Percentiles rank a stretch among this genome's conserved stretches.
phyloP scores from a whole-genome alignment of 163 green algal species.

The Chloromonas sp. region DNA sequence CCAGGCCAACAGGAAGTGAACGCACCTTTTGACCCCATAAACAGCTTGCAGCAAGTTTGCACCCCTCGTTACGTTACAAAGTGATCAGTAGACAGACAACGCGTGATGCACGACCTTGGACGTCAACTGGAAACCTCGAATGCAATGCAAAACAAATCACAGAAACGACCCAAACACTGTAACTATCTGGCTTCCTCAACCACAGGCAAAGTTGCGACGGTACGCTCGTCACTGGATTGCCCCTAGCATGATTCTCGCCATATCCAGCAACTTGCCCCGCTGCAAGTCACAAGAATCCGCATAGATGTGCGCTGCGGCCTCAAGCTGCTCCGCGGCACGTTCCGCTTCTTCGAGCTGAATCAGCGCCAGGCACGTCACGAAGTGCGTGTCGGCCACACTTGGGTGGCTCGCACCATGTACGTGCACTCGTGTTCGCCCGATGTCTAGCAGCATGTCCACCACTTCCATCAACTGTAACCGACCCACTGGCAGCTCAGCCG shows the following conservation, averaged over 20 bases:
- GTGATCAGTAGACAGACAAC: too few species aligned
- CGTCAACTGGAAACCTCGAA: too few species aligned
- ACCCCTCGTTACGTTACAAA: too few species aligned
- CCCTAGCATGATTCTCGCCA: slow-evolving; percentile 35
- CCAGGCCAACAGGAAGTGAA: neutral
- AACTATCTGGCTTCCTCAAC: too few species aligned
- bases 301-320: slow-evolving; percentile 18
- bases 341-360: slow-evolving; percentile 29
- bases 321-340: slow-evolving; percentile 17
- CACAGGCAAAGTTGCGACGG: too few species aligned
- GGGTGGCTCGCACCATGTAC: slow-evolving; percentile 22
- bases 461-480: slow-evolving; percentile 47
- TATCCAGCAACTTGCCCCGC: slow-evolving; percentile 32
- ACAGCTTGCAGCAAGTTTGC: too few species aligned
- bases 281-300: slow-evolving; percentile 1
- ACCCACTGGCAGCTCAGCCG: slow-evolving; percentile 45
- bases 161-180: too few species aligned
- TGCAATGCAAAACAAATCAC: too few species aligned
- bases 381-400: slow-evolving; percentile 38
- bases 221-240: neutral
- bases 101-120: too few species aligned
- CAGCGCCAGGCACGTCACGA: slow-evolving; percentile 42
- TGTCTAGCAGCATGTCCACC: slow-evolving; percentile 69
- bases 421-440: slow-evolving; percentile 18
- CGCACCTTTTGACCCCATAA: neutral